Base-by-base conservation (phyloP, 805 yeast genomes). In the Candida lessepsii region DNA sequence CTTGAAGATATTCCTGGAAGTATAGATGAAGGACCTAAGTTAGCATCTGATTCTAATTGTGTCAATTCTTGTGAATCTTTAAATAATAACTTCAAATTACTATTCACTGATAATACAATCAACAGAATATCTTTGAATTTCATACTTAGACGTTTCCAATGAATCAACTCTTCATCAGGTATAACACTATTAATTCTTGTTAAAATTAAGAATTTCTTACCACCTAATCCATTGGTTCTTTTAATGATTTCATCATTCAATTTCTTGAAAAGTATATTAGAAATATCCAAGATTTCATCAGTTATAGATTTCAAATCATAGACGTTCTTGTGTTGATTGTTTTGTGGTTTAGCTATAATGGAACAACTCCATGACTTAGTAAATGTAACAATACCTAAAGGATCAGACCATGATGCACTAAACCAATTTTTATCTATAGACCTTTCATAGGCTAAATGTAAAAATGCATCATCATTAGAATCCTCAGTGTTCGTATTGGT, bases 351-450 rank as follows among this genome's bases (percentile, higher is more conserved):
- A 24, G 28, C 34, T 2, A 19, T 15, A 25, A n/a, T 27, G 14
- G 23, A 29, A 15, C 24, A 39, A 16, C 29, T 16, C 90, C 91
- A 85, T 0, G 88, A 73, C 48, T 78, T 81, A 0, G 81, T 74
- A 33, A 70, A 71, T 13, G 81, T 75, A 9, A 78, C 70, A 3
- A 70, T 67, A 0, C 96, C 96, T 56, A 75, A 73, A 35, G 90
- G 91, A 53, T 91, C 96, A 0, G 93, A 73, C 95, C 97, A 88
- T 0, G 95, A 83, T 0, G 87, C 95, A 16, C 81, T 78, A 31
- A 88, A 71, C 96, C 96, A 91, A 40, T 78, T 79, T 45, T 80
- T 80, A 57, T 90, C 96, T 3, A 76, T 68, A 0, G 96, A 83
- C 38, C 95, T 60, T 21, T 88, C 87, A 52, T 90, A 91, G 1